Evolutionary conservation across 768 basidiomycete genomes (phyloP).

Genomic region (Panellus pusillus): DNA sequence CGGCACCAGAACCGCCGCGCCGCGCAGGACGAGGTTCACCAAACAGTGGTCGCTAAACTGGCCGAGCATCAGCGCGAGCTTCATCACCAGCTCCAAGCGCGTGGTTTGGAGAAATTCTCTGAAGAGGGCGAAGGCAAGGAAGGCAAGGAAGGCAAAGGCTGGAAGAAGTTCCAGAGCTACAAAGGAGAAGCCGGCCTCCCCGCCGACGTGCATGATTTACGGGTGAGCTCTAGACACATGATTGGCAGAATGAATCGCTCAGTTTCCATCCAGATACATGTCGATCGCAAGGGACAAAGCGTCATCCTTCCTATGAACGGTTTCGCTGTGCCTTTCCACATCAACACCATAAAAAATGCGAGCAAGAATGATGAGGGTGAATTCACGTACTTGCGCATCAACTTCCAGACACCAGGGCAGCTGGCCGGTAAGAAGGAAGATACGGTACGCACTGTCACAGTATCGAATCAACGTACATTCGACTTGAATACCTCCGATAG

Average conservation of each 20-base stretch:
- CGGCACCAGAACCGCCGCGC: constrained; percentile 90
- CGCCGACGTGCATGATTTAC: constrained; percentile 72
- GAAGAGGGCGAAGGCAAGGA: constrained; percentile 73
- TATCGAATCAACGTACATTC: not conserved
- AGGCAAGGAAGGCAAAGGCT: constrained; percentile 87
- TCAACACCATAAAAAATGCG: constrained; percentile 96
- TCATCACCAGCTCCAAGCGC: constrained; percentile 71
- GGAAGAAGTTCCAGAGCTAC: constrained; percentile 97
- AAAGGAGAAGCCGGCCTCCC: constrained; percentile 92
- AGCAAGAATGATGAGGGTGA: constrained; percentile 98
- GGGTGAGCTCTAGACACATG: constrained; percentile 49
- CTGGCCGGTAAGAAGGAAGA: constrained; percentile 98
- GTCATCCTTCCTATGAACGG: constrained; percentile 93
- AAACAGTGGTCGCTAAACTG: constrained; percentile 74
- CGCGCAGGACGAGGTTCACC: constrained; percentile 80
- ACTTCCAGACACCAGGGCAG: constrained; percentile 98
- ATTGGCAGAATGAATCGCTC: not conserved
- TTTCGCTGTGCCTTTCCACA: constrained; percentile 95
- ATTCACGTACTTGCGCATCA: constrained; percentile 91
- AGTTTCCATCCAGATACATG: constrained; percentile 61
- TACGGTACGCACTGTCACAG: constrained; percentile 53
- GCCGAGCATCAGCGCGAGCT: constrained; percentile 87
- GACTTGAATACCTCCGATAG: constrained; percentile 37
- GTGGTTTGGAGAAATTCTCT: constrained; percentile 81
- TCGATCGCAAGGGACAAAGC: constrained; percentile 88